Evolutionary conservation across 129 eudicot species (phyloP).

Genomic region (Daucus carota): DNA sequence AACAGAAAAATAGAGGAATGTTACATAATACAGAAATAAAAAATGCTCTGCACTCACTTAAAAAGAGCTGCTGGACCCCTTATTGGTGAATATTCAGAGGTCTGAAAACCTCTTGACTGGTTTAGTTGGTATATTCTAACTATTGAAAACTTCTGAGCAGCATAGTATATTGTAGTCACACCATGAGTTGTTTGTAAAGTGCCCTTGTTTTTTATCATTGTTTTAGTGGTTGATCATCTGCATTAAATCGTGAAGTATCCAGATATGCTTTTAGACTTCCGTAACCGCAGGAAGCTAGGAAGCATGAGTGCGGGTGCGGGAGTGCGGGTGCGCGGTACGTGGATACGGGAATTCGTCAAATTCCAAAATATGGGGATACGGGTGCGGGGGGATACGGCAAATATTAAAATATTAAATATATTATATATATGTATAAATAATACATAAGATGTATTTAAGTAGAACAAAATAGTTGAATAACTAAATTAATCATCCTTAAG

Average conservation of each 20-base stretch:
- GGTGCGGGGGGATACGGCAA: no score
- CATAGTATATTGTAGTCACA: not conserved
- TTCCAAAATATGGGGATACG: no score
- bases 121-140: not conserved
- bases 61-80: not conserved
- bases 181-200: not conserved
- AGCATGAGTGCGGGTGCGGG: no score
- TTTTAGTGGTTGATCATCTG: not conserved
- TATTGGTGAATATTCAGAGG: no score
- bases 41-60: not conserved
- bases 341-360: no score
- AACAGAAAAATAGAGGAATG: not conserved
- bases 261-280: not conserved
- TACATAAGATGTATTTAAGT: no score
- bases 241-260: not conserved
- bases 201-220: not conserved
- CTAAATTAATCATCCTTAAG: no score
- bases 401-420: no score
- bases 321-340: no score
- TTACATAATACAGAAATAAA: not conserved
- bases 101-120: not conserved
- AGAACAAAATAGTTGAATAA: no score
- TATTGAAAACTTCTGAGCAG: not conserved
- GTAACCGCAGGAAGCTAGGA: no score
- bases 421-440: no score